Base-by-base conservation (phyloP, 805 yeast species). In the Candida sphagnicola region DNA sequence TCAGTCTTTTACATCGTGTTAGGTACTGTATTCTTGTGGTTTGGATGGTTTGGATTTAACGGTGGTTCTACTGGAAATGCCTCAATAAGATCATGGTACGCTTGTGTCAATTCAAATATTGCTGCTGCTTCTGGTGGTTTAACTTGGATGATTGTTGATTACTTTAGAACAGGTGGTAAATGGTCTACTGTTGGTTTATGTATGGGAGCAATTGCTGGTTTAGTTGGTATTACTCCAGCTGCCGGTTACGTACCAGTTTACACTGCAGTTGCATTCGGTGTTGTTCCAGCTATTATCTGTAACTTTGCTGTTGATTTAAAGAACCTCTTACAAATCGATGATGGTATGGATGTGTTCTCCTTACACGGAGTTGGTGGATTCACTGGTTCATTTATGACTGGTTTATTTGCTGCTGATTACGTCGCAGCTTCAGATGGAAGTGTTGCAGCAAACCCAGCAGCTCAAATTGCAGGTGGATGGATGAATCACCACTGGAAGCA, bases 1-100 rank as follows among this genome's bases (percentile, higher is more conserved):
- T 84, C 93, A 16, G 95, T 91, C 28, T 77, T 95, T 6, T 78
- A 89, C 34, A 87, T 89, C 42, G 96, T 90, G 13, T 67, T 93
- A 42, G 99, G 99, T 39, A 89, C 97, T 15, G 83, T 87, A 10
- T 85, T 93, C 71, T 76, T 93, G 51, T 91, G 97, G 96, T 89
- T 93, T 54, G 99, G 98, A 26, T 93, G 99, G 99, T 89, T 89
- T 56, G 97, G 96, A 29, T 93, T 93, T 80, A 93, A 93, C 75
- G 97, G 96, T 65, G 98, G 98, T 54, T 88, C 96, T 34, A 85
- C 97, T 36, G 97, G 96, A 63, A 84, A 88, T 58, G 86, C 96
- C 26, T 67, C 91, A 45, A 80, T 93, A 60, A 83, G 97, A 68
- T 90, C 96, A 41, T 87, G 88, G 85, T 89, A 89, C 72, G 96